Evolutionary conservation across 257 asterid genomes (phyloP).

Genomic region (Nicotiana obtusifolia): DNA sequence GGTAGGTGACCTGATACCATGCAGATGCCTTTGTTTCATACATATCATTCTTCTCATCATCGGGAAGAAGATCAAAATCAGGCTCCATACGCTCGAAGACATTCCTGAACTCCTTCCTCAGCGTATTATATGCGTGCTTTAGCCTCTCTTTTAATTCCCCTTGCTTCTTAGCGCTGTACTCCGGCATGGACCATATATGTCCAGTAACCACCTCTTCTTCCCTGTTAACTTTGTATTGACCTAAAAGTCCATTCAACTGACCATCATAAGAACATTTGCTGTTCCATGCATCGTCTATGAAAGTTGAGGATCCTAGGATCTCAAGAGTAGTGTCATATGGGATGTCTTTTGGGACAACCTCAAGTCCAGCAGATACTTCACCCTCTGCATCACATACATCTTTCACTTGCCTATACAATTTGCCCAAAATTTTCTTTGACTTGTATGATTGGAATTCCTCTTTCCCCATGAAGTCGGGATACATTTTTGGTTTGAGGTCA

Average conservation of each 20-base stretch:
- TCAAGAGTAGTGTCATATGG: conserved; percentile 63
- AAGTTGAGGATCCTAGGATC: conserved; percentile 41
- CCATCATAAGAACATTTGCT: conserved; percentile 63
- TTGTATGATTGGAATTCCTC: conserved; percentile 57
- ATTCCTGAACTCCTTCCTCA: conserved; percentile 70
- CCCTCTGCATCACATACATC: conserved; percentile 40
- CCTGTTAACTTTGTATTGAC: conserved; percentile 66
- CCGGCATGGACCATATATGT: conserved; percentile 92
- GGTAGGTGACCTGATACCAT: conserved; percentile 85
- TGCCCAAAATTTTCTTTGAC: conserved; percentile 61
- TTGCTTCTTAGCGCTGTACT: conserved; percentile 50
- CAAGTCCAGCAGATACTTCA: conserved; percentile 21
- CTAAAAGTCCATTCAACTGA: conserved; percentile 64
- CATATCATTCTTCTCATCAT: conserved; percentile 41
- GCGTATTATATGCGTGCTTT: conserved; percentile 56
- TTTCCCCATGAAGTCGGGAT: conserved; percentile 93
- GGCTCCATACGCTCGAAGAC: conserved; percentile 58
- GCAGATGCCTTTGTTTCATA: conserved; percentile 90
- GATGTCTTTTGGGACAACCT: conserved; percentile 20
- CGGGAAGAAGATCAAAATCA: conserved; percentile 44
- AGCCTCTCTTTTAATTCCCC: conserved; percentile 86
- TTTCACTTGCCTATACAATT: conserved; percentile 59
- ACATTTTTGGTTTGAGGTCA: conserved; percentile 56
- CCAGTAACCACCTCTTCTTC: conserved; percentile 90
- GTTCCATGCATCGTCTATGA: conserved; percentile 60